Evolutionary conservation across 306 rosid genomes (phyloP), one percentile per base, ranked within the genome.

Genomic region (Corylus americana): DNA sequence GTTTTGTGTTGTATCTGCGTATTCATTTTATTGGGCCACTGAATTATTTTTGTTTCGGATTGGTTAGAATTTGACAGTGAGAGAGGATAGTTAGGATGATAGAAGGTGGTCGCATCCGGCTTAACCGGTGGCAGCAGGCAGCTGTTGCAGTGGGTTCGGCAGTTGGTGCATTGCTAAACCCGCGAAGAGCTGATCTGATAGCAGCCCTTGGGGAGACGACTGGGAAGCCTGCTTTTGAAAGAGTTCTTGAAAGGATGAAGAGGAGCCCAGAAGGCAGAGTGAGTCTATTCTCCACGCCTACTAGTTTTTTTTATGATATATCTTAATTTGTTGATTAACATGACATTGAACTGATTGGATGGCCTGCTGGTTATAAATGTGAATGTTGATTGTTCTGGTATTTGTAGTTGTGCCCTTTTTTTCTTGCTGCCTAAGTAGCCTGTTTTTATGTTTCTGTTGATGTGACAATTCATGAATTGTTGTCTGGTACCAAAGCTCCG

Each of bases 201-300:
- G 99, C 99, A 7, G 98, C 99, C 78, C 93, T 92, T 45, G 99
- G 98, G 39, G 98, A 93, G 84, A 95, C 98, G 2, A 95, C 99
- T 4, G 98, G 98, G 77, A 91, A 87, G 78, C 96, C 96, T 49
- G 94, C 99, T 57, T 95, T 93, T 75, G 90, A 91, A 85, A 93
- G 90, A 55, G 94, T 95, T 62, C 94, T 95, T 42, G 82, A 86
- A 58, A 89, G 94, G 86, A 93, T 95, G 99, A 89, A 86, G 79
- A 81, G 50, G 55, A 89, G 82, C 81, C 87, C 93, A 2, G 93
- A 93, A 88, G 99, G 96, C 73, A 89, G 87, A 78, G 99, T 95
- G 71, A n/a, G 85, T 74, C 63, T 58, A 44, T 79, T 71, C 12
- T 45, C 44, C 48, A 47, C 45, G 20, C 48, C 16, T 75, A 13